These are phyloP conservation scores for Tolypocladium sp. DNA, from an alignment of 2,329 filamentous ascomycete species.

Conservation along the genomic window DNA sequence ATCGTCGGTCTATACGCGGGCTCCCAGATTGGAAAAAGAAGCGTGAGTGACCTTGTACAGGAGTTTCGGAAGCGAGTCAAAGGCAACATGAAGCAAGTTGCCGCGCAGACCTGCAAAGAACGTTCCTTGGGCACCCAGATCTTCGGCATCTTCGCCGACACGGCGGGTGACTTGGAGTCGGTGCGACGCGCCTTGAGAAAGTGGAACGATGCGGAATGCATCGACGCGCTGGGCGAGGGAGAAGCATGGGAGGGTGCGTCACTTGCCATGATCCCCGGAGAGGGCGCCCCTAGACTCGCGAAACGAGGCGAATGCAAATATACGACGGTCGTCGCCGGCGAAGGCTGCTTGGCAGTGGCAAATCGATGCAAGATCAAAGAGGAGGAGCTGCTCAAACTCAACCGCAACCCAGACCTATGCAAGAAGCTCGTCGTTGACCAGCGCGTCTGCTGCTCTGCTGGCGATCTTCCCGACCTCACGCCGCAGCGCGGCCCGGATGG, in stretches of 20 bases:
- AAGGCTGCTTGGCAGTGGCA: constrained; percentile 24
- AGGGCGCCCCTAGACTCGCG: neutral
- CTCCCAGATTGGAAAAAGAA: neutral
- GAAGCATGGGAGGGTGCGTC: neutral
- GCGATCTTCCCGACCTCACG: constrained; percentile 6
- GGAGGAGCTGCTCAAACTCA: constrained; percentile 23
- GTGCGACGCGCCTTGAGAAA: neutral
- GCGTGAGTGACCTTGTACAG: neutral
- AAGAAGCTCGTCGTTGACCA: constrained; percentile 16
- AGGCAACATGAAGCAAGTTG: neutral
- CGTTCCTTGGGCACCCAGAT: neutral
- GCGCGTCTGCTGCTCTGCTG: constrained; percentile 26
- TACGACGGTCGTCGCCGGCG: constrained; percentile 9
- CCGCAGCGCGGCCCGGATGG: constrained; percentile 13
- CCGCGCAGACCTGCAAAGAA: neutral
- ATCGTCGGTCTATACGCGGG: neutral
- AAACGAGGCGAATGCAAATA: neutral
- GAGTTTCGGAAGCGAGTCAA: neutral
- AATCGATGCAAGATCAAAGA: constrained; percentile 24
- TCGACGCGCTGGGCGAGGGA: neutral
- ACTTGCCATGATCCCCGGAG: neutral
- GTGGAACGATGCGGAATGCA: neutral
- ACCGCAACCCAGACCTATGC: constrained; percentile 15
- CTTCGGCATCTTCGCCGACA: neutral
- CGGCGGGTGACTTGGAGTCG: neutral